Conservation (phyloP, 2,329 filamentous ascomycete genomes). For the Scytalidium sp. region DNA sequence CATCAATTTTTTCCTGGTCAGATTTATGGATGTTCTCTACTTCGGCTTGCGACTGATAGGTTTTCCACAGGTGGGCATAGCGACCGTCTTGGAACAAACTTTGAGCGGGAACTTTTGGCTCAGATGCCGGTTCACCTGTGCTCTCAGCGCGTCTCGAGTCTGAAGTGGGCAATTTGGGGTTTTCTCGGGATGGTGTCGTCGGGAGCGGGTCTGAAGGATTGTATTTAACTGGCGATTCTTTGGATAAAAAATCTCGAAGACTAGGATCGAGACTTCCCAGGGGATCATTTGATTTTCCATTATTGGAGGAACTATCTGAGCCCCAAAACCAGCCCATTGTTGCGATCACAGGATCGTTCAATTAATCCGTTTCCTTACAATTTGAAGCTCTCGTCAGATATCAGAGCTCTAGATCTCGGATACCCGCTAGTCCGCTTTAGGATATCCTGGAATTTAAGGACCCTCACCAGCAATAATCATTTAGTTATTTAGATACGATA, state of each 20-base stretch:
- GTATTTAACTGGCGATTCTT: slow-evolving; percentile 58
- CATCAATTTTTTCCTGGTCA: slow-evolving; percentile 76
- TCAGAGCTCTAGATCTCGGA: background rate
- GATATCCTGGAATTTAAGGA: background rate
- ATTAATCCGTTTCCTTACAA: background rate
- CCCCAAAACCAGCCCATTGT: slow-evolving; percentile 33
- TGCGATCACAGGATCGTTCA: background rate
- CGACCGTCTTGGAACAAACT: slow-evolving; percentile 67
- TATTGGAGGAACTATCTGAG: slow-evolving; percentile 15
- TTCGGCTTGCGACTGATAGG: slow-evolving; percentile 70
- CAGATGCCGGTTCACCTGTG: slow-evolving; percentile 4
- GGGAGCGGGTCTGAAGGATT: slow-evolving; percentile 17
- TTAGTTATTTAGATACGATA: no score
- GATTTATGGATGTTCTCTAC: slow-evolving; percentile 68
- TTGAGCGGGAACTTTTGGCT: slow-evolving; percentile 28
- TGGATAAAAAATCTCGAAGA: slow-evolving; percentile 62
- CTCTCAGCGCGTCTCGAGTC: background rate
- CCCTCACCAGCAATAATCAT: no score
- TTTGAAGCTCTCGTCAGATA: no score
- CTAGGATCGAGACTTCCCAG: slow-evolving; percentile 61
- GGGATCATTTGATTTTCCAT: slow-evolving; percentile 41
- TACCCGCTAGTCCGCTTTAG: background rate
- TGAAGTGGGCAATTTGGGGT: background rate
- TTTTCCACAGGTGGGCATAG: slow-evolving; percentile 89
- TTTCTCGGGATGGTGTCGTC: slow-evolving; percentile 3